Evolutionary conservation across 2,329 filamentous ascomycete species (phyloP).

Genomic region (Paecilomyces sp.): DNA sequence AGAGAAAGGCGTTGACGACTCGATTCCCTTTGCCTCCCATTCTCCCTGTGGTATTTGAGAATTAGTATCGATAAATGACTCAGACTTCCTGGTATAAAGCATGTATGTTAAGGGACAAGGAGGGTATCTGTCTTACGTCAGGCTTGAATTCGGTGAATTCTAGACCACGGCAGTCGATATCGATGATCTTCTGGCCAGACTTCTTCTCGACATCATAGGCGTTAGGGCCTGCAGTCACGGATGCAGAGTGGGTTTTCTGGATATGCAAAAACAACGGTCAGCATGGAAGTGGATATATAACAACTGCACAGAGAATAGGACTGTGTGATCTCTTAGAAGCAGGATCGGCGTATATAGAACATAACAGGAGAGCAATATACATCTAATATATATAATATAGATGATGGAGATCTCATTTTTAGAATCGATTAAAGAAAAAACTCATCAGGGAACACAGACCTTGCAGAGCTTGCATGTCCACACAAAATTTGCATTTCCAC

Average conservation of each 20-base stretch:
- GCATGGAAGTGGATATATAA: not conserved
- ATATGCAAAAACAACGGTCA: not conserved
- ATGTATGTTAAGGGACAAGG: not conserved
- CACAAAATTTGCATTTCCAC: constrained; percentile 98
- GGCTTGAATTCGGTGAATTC: constrained; percentile 88
- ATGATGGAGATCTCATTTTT: not conserved
- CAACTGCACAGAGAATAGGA: not conserved
- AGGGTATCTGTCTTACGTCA: constrained; percentile 53
- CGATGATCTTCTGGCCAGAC: constrained; percentile 68
- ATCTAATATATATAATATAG: no score
- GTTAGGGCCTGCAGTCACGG: constrained; percentile 66
- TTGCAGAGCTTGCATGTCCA: constrained; percentile 99
- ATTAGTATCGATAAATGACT: not conserved
- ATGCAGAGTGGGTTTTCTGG: constrained; percentile 56
- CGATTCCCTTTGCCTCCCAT: constrained; percentile 76
- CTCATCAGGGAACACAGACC: constrained; percentile 43
- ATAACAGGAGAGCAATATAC: not conserved
- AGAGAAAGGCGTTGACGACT: constrained; percentile 74
- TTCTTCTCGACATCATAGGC: constrained; percentile 49
- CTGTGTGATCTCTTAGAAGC: not conserved
- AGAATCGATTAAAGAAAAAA: not conserved
- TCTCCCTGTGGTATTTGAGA: constrained; percentile 57
- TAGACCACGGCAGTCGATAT: constrained; percentile 88
- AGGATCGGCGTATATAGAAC: not conserved
- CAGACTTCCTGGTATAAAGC: not conserved